A percentile compares a stretch with the other conserved stretches of the same genome.
These are phyloP conservation scores for Byssoonygena ceratinophila DNA, from an alignment of 2,329 filamentous ascomycete genomes.

Conservation along the genomic window DNA sequence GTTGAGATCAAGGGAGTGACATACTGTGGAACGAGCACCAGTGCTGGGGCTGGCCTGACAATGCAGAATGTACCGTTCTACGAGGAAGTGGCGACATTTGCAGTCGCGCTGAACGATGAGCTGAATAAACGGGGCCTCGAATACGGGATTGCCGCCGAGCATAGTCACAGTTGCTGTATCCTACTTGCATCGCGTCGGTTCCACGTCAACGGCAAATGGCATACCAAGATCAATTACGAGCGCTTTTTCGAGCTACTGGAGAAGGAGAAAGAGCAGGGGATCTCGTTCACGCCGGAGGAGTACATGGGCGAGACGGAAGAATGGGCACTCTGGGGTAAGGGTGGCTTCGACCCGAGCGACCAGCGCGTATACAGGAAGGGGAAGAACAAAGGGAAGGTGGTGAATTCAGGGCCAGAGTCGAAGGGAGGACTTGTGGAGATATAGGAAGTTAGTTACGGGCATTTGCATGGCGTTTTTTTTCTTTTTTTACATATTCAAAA, in stretches of 20 bases:
- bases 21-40: constrained; percentile 84
- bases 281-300: constrained; percentile 73
- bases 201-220: constrained; percentile 66
- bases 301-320: constrained; percentile 85
- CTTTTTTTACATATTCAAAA: too few species aligned
- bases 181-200: constrained; percentile 77
- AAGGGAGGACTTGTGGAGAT: background rate
- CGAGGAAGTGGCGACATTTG: constrained; percentile 76
- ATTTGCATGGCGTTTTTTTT: constrained; percentile 1
- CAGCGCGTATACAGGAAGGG: constrained; percentile 80
- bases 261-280: constrained; percentile 44
- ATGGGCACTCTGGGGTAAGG: constrained; percentile 91
- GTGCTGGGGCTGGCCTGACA: constrained; percentile 73
- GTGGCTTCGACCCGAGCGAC: constrained; percentile 87
- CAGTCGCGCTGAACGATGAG: constrained; percentile 59
- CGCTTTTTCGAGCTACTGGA: constrained; percentile 79
- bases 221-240: constrained; percentile 82
- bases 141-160: constrained; percentile 90
- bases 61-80: constrained; percentile 98
- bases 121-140: constrained; percentile 59
- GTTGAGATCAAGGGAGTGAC: constrained; percentile 95
- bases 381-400: constrained; percentile 32
- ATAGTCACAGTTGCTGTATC: constrained; percentile 89
- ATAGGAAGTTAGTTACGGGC: background rate
- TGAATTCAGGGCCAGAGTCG: background rate